Base-by-base conservation (phyloP, 1,139 yeast genomes). In the Yamadazyma conglobata region DNA sequence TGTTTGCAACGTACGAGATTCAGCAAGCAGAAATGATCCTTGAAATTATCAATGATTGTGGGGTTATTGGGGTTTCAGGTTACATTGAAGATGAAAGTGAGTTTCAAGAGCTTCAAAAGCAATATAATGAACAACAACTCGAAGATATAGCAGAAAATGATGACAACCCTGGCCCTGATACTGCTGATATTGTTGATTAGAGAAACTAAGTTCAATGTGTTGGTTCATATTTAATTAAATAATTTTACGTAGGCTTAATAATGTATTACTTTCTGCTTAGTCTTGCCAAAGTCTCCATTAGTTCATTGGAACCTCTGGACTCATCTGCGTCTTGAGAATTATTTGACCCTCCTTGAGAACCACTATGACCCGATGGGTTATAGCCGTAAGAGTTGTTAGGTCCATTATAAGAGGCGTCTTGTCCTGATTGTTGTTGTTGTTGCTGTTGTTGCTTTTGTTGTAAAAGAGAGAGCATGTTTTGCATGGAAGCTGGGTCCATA, bases 11-110 rank as follows among this genome's bases (percentile, higher is more conserved):
- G n/a, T 70, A 86, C 70, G 67, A 77, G 20, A 68, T 89, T 5
- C 84, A 73, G 19, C 89, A 85, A 26, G 96, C 96, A 3, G 97
- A 91, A 54, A 54, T 63, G 15, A 68, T 84, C 7, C 73, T 91
- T 46, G 89, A 81, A 38, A 56, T 77, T 33, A 77, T 91, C 47
- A 84, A 87, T 45, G 77, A 80, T 48, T 81, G 91, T 49, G 91
- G 89, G 5, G 89, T 87, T 16, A 78, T 91, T 47, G 86, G 91
- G 21, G 78, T 91, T 19, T 81, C 77, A 45, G 91, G 84, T 7
- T 64, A 82, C 40, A 60, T 86, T 36, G 91, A 86, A 47, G 82
- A 85, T 53, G 89, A 82, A 44, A 61, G 73, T 12, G 84, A 85
- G 39, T 86, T 85, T 64, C 67, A 79, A 37, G 70, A 77, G 40